Evolutionary conservation across 2,329 filamentous ascomycete species (phyloP).

Genomic region (Blumeria hordei): DNA sequence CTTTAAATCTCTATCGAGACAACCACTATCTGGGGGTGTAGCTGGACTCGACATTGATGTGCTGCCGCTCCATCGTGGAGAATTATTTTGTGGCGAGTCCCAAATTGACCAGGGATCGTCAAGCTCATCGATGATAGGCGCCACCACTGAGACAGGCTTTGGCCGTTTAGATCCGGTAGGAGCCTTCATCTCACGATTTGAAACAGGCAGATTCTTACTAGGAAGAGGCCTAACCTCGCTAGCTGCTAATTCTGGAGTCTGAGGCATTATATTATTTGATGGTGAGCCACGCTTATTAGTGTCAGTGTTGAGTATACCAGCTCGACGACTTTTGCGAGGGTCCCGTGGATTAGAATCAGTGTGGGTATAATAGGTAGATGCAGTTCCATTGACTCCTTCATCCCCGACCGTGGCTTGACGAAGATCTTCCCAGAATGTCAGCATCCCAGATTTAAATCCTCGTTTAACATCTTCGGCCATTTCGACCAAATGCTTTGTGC

Average conservation of each 20-base stretch:
- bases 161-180: conserved; percentile 7
- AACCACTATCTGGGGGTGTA: conserved; percentile 9
- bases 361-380: conserved; percentile 11
- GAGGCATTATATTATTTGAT: conserved; percentile 7
- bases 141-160: conserved; percentile 8
- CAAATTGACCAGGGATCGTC: conserved; percentile 40
- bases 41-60: conserved; percentile 10
- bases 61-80: conserved; percentile 37
- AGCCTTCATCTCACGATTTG: conserved; percentile 3
- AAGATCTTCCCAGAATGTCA: conserved; percentile 89
- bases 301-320: conserved; percentile 7
- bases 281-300: conserved; percentile 4
- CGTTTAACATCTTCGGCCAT: conserved; percentile 46
- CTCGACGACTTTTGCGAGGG: conserved; percentile 16
- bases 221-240: conserved; percentile 3
- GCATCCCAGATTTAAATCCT: conserved; percentile 37
- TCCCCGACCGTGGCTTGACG: conserved; percentile 90
- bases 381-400: conserved; percentile 43
- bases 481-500: conserved; percentile 21
- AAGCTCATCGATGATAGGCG: conserved; percentile 16
- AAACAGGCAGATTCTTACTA: conserved; percentile 1
- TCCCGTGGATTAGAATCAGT: conserved; percentile 10
- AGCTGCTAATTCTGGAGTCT: conserved; percentile 14
- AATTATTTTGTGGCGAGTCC: conserved; percentile 30
- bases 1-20: conserved; percentile 10